Evolutionary conservation across 2,329 filamentous ascomycete genomes (phyloP), one percentile per base, ranked within the genome.

Genomic region (Amauroascus niger): DNA sequence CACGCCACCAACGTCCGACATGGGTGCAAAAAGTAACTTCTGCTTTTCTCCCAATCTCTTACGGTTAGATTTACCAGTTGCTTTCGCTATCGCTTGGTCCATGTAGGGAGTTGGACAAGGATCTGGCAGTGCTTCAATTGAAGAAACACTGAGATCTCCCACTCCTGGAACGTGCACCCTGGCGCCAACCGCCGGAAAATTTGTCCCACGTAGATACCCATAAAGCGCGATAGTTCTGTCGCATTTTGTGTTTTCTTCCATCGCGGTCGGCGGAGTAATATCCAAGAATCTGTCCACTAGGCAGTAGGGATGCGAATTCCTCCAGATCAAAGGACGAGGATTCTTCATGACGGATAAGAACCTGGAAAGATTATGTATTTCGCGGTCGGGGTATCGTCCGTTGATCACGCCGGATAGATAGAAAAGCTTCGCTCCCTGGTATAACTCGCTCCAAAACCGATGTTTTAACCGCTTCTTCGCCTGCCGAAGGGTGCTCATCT

Each of bases 291-390:
- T 88, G 73, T 98, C 93, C 55, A 93, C 87, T 52, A 98, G 76
- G 55, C 88, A 83, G 69, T 98, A 98, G 3, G 91, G 90, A 74
- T 98, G 93, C 1, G 88, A 86, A 68, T 98, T 98, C 56, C 94
- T 81, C 91, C 93, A 98, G 40, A 98, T 78, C 28, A 98, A 76
- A n/a, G 93, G 93, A 55, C 93, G 80, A 3, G 94, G 91, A 67
- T 95, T 98, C 77, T 98, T 98, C 94, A 98, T 98, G 60, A 98
- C 89, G 18, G 88, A 95, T 60, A 98, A 77, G 69, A 98, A 98
- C 53, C 94, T 82, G 13, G 88, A 95, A 52, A 98, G 71, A 65
- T 98, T 98, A 73, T 97, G 87, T 14, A 98, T 83, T 71, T 98
- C 94, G 59, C 94, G 83, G 68, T 98, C 93, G 0, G 93, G 94